Percentiles rank a stretch among this genome's conserved stretches.
These are phyloP conservation scores for Viola odorata DNA, from an alignment of 345 rosid species.

Conservation along the genomic window DNA sequence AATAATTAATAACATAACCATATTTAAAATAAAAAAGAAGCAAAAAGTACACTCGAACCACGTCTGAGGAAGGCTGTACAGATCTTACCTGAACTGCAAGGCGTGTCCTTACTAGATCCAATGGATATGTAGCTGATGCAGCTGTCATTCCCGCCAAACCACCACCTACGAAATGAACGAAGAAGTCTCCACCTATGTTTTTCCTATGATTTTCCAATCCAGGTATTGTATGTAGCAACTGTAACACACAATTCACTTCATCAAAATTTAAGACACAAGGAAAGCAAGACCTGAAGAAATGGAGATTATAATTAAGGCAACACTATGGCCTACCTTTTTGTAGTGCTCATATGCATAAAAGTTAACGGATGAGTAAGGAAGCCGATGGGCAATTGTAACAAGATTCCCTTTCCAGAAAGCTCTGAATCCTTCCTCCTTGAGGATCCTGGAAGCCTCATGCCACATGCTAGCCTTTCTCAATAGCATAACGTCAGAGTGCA, in stretches of 20 bases:
- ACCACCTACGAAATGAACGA: constrained; percentile 74
- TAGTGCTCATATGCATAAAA: constrained; percentile 84
- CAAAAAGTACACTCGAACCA: background rate
- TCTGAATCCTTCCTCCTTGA: constrained; percentile 78
- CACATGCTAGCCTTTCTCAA: constrained; percentile 71
- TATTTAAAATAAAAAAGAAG: background rate
- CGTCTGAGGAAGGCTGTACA: background rate
- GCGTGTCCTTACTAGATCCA: constrained; percentile 97
- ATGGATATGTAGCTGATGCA: constrained; percentile 80
- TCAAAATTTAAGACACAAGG: constrained; percentile 6
- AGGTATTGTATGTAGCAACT: constrained; percentile 47
- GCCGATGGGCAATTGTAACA: constrained; percentile 87
- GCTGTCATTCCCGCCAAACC: constrained; percentile 96
- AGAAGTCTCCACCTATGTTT: constrained; percentile 29
- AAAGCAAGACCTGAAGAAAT: background rate
- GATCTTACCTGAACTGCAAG: constrained; percentile 84
- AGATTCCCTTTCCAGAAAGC: constrained; percentile 98
- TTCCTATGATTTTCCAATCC: constrained; percentile 33
- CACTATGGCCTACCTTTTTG: constrained; percentile 46
- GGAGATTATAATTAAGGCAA: background rate
- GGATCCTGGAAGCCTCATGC: constrained; percentile 72
- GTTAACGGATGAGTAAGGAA: constrained; percentile 87
- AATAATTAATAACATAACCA: background rate
- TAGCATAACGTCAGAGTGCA: constrained; percentile 65
- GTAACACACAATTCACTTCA: constrained; percentile 18